A percentile compares a stretch with the other conserved stretches of the same genome.
phyloP scores from a whole-genome alignment of 2,329 filamentous ascomycete genomes.

The Colletotrichum karsti region DNA sequence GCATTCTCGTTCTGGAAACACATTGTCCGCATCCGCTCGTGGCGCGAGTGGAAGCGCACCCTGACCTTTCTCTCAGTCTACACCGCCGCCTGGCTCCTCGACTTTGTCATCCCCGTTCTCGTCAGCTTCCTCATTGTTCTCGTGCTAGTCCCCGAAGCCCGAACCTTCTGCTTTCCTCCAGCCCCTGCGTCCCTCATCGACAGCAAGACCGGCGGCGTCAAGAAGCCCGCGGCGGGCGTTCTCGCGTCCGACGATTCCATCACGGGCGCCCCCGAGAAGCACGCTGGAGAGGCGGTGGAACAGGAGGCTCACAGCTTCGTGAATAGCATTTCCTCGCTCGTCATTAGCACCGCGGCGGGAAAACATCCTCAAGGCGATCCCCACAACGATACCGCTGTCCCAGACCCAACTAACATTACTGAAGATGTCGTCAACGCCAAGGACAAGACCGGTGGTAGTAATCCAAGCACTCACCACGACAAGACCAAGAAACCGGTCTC shows the following conservation, averaged over 20 bases:
- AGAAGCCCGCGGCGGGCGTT: slow-evolving; percentile 80
- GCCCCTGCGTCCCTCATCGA: slow-evolving; percentile 80
- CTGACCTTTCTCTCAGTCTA: slow-evolving; percentile 67
- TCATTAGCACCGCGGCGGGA: slow-evolving; percentile 78
- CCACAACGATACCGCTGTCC: slow-evolving; percentile 59
- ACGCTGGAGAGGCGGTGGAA: slow-evolving; percentile 85
- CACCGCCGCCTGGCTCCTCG: slow-evolving; percentile 73
- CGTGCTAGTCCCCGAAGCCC: slow-evolving; percentile 70
- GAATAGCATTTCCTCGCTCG: slow-evolving; percentile 73
- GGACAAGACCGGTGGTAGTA: slow-evolving; percentile 54
- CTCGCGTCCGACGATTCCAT: slow-evolving; percentile 79
- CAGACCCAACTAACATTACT: slow-evolving; percentile 54
- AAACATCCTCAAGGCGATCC: slow-evolving; percentile 77
- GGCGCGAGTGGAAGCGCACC: slow-evolving; percentile 78
- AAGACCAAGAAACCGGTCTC: slow-evolving; percentile 84
- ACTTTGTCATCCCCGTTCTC: slow-evolving; percentile 73
- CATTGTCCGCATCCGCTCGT: slow-evolving; percentile 78
- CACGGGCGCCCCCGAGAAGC: slow-evolving; percentile 84
- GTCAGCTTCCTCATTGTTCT: slow-evolving; percentile 68
- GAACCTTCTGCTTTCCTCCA: slow-evolving; percentile 76
- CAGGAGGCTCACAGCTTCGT: slow-evolving; percentile 85
- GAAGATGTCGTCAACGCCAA: slow-evolving; percentile 49
- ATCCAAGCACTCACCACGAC: slow-evolving; percentile 64
- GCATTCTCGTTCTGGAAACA: slow-evolving; percentile 76
- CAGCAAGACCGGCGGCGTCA: slow-evolving; percentile 74